Evolutionary conservation across 2,329 filamentous ascomycete genomes (phyloP), one percentile per base, ranked within the genome.

Genomic region (Xylariaceae sp.): DNA sequence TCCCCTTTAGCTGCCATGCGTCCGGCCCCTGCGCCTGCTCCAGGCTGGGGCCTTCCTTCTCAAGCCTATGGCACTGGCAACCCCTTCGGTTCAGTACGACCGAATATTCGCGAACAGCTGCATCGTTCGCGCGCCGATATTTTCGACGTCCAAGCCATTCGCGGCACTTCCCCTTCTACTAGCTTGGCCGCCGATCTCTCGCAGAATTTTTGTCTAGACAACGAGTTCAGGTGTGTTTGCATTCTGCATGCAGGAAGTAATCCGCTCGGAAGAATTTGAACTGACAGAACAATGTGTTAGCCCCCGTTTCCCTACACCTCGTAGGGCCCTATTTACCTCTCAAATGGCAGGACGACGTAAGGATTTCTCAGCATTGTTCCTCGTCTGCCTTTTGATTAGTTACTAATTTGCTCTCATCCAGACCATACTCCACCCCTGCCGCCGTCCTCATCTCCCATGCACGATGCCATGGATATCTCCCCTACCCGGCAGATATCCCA

Each of bases 151-250:
- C 92, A 90, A 72, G 83, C 88, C 55, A 80, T 90, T 69, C 85
- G 86, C 66, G 90, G 91, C 53, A 96, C 92, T 17, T 99, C 94
- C 58, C 94, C 94, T 4, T 92, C 92, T 41, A 87, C 91, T 55
- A 96, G 90, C 71, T 79, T 99, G 67, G 93, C 92, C 48, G 92
- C 92, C 63, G 94, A 99, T 76, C 82, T 97, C 68, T 97, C 92
- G 60, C 92, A 96, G 73, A 99, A 97, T 79, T 96, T 97, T 73
- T 89, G 93, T 73, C 89, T 97, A 73, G 92, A 97, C 75, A 91
- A 77, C 62, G 81, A 85, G 58, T 74, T 88, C 71, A 97, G 92
- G 93, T 97, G 80, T 67, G 82, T 78, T 61, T 63, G 63, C 64
- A 45, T 30, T 41, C 47, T 17, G 4, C 23, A 30, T 5, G 23